Evolutionary conservation across 352 stramenopile genomes (phyloP), one percentile per base, ranked within the genome.

Genomic region (Globisporangium cystogenes): DNA sequence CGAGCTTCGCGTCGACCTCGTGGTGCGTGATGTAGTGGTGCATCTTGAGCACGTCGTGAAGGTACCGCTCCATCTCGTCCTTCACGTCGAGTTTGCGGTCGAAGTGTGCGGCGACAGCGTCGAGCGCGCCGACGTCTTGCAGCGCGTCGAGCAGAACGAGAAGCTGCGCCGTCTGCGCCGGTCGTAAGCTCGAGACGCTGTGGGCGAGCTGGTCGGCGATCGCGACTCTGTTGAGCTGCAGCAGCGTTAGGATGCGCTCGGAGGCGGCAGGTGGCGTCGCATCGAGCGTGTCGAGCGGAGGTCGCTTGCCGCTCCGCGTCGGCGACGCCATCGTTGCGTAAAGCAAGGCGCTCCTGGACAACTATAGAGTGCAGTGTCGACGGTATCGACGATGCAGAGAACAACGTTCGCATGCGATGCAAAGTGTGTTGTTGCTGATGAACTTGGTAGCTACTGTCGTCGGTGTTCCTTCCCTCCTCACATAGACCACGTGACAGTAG

Each of bases 41-140:
- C 59, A 82, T 65, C 40, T 77, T 79, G 48, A 85, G 68, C 26
- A 88, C 26, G 42, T 88, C 77, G 24, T 77, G 65, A 14, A 76
- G 51, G 48, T 82, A 86, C 12, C 74, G 62, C 50, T 83, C 74
- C 40, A 86, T 67, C n/a, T 88, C 72, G 45, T 77, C 66, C 5
- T 64, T 70, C 7, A 82, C 72, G 47, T 86, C 74, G 24, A 85
- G 67, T 37, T 74, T 73, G 29, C 70, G 70, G 46, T 82, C 75
- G 39, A 85, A 88, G 42, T 76, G 69, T 23, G 54, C 48, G 6
- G 73, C 50, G 7, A 73, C 60, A 18, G 36, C 29, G 24, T 48
- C 35, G 14, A 50, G 46, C 12, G 12, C 27, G 1, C 39, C n/a
- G 1, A 35, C 51, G 0, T 53, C 48, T 24, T 63, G 41, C 51